Base-by-base conservation (phyloP, 768 basidiomycete species). In the Coprinopsis marcescibilis region DNA sequence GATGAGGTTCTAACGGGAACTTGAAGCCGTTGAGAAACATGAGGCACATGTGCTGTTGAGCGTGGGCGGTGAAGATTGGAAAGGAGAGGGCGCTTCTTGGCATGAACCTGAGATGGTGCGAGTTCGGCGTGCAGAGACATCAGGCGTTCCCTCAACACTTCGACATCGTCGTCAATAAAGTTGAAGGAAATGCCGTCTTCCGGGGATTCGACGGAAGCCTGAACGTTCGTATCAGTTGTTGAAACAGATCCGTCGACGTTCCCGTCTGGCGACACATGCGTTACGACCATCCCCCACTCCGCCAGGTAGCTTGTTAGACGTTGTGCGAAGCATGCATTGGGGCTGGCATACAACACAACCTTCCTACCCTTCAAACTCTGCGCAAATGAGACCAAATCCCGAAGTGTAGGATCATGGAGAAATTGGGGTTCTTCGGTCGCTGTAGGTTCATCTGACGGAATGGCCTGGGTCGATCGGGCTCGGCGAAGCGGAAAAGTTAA, bases 271-370 rank as follows among this genome's bases (percentile, higher is more conserved):
- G 83, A 80, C 35, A 83, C 72, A 65, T 93, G 91, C 43, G 79
- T 83, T 34, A 97, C 83, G 57, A 95, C 90, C 83, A 97, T 78
- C 11, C 94, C 93, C 95, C 95, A 98, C 4, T 87, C 79, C 17
- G 88, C 89, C 48, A 99, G 74, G 65, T 95, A 96, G 55, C 86
- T 87, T 20, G 93, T 93, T 27, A 99, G 71, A 63, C 96, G 90
- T 43, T 86, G 88, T 0, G 93, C 94, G 58, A 97, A 99, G 2
- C 83, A 79, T 32, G 89, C 89, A 52, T 77, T 80, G n/a, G 90
- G 77, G 57, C 80, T 84, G 5, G 95, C 90, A 58, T 94, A 88
- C 21, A 99, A 66, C 0, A 78, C 80, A 0, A 86, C 94, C 55
- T 78, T 84, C 65, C 84, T 89, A 12, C 92, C 90, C 57, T 81